phyloP scores from a whole-genome alignment of 768 basidiomycete species.

The Rhodotorula kratochvilovae region DNA sequence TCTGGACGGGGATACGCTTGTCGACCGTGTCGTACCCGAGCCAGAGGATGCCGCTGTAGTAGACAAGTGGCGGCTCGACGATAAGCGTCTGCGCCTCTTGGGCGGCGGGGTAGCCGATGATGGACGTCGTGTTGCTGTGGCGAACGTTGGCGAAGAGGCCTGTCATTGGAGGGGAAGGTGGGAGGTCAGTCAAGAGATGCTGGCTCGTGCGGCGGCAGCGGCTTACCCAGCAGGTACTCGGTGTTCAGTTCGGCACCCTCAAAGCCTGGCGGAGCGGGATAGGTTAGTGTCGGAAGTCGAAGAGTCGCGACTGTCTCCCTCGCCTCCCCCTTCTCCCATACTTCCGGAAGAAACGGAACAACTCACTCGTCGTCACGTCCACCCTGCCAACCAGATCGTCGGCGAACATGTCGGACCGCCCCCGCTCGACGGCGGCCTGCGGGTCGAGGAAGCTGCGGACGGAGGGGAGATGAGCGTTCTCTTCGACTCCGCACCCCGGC shows the following conservation, averaged over 20 bases:
- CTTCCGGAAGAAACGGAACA: too few species aligned
- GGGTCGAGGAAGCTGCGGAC: conserved; percentile 7
- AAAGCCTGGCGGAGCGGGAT: background rate
- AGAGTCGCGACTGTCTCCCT: too few species aligned
- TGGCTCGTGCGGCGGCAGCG: too few species aligned
- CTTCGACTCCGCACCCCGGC: background rate
- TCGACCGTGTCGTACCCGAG: background rate
- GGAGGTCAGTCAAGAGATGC: too few species aligned
- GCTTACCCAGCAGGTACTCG: conserved; percentile 10
- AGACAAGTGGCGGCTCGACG: conserved; percentile 8
- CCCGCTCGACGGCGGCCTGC: background rate
- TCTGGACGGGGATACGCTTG: background rate
- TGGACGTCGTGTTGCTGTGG: background rate
- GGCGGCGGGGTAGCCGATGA: background rate
- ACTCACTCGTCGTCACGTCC: conserved; percentile 7
- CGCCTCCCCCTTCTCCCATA: too few species aligned
- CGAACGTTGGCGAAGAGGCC: background rate
- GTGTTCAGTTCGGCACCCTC: conserved; percentile 1
- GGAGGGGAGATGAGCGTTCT: background rate
- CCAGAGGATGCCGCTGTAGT: background rate
- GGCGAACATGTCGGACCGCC: background rate
- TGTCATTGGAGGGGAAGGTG: too few species aligned
- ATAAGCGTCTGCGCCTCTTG: background rate
- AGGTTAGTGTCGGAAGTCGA: too few species aligned
- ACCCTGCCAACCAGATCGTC: conserved; percentile 3